Base-by-base conservation (phyloP, 129 eudicot genomes). In the Solidago caesia region DNA sequence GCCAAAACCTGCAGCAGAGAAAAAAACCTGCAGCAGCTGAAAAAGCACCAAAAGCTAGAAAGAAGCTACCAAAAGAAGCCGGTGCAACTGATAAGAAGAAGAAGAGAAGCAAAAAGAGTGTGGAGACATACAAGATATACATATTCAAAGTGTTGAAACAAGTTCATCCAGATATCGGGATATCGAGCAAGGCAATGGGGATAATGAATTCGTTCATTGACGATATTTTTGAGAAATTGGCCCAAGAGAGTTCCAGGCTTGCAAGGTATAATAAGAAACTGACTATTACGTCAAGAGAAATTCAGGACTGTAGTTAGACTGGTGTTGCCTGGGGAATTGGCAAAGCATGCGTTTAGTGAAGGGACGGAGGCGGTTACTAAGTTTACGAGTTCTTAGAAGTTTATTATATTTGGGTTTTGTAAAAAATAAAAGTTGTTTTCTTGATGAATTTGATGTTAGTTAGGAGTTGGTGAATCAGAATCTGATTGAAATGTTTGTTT, bases 291-390 rank as follows among this genome's bases (percentile, higher is more conserved):
- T 73, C 57, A 44, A 53, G 68, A 4, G 77, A 73, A 42, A 75
- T 75, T 9, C 68, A 73, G 67, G 67, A 73, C 68, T 59, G 68
- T 56, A 10, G 68, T 75, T 49, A 62, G 78, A n/a, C 42, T 74
- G 15, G 78, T 74, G 52, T 75, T 75, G 72, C 79, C 79, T 0
- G 64, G 79, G 10, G 79, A 75, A 60, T 43, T 75, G 16, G 52
- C 79, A 11, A 75, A 75, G 72, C 79, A 75, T n/a, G 79, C 79
- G 5, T 72, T 75, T 51, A 64, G 72, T 2, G 79, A 75, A 43
- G 79, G 79, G 3, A 75, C 79, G 15, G 64, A 75, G 44, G 79
- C 79, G 1, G 72, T 75, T 51, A 75, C 79, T 39, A 64, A 75
- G 51, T 59, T 75, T 58, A 75, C 61, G 41, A 46, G 56, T 5